A percentile compares a stretch with the other conserved stretches of the same genome.
These are phyloP conservation scores for Areca catechu DNA, from an alignment of 176 grass and related monocot genomes.

Conservation along the genomic window DNA sequence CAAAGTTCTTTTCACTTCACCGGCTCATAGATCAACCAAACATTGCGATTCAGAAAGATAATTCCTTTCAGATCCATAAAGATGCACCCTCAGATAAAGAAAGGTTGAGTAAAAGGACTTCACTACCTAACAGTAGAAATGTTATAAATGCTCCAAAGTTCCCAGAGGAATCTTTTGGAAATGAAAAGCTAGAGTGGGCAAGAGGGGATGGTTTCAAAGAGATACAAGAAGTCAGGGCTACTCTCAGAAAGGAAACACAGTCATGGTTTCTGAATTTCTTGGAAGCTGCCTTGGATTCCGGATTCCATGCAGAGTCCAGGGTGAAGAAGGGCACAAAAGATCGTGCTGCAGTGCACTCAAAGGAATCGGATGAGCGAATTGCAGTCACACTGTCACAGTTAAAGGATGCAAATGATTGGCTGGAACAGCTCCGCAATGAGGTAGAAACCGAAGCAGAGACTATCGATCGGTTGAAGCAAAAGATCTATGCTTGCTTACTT, in stretches of 20 bases:
- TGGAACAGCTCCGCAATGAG: slow-evolving; percentile 55
- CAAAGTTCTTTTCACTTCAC: slow-evolving; percentile 82
- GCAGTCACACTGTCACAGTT: slow-evolving; percentile 75
- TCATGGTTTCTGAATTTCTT: slow-evolving; percentile 92
- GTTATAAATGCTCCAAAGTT: slow-evolving; percentile 27
- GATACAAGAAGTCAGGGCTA: slow-evolving; percentile 62
- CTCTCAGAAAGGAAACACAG: slow-evolving; percentile 46
- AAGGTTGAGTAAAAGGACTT: slow-evolving; percentile 42
- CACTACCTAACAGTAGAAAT: slow-evolving; percentile 32
- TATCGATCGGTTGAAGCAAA: slow-evolving; percentile 79
- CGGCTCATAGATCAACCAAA: slow-evolving; percentile 65
- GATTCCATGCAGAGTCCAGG: slow-evolving; percentile 49
- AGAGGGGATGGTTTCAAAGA: slow-evolving; percentile 88
- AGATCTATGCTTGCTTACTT: slow-evolving; percentile 75
- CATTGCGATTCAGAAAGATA: slow-evolving; percentile 40
- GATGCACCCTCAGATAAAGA: slow-evolving; percentile 44
- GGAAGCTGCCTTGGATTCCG: slow-evolving; percentile 47
- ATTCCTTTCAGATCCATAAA: slow-evolving; percentile 27
- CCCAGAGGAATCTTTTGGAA: slow-evolving; percentile 27
- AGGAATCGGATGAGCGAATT: slow-evolving; percentile 54
- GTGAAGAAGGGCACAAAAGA: slow-evolving; percentile 37
- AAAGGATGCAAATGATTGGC: slow-evolving; percentile 84
- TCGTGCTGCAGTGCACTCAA: slow-evolving; percentile 30
- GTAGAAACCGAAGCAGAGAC: slow-evolving; percentile 30
- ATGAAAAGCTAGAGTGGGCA: slow-evolving; percentile 65